phyloP scores from a whole-genome alignment of 805 yeast species.

The Grigorovia jiainica region DNA sequence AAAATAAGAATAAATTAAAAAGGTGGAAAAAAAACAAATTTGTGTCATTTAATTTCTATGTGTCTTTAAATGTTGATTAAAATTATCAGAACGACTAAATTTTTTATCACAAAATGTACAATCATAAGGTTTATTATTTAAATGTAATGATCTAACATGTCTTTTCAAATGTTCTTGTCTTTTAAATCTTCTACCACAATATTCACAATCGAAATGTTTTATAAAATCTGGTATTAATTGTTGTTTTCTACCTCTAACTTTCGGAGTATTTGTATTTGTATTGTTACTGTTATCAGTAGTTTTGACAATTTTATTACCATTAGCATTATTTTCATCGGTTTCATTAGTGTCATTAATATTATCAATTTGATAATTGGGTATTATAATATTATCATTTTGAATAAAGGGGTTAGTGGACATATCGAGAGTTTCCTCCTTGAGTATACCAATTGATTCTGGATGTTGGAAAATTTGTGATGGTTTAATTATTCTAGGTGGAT shows the following conservation, averaged over 20 bases:
- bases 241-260: conserved; percentile 58
- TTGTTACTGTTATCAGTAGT: too few species aligned
- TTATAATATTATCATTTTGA: not conserved
- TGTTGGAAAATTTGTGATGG: conserved; percentile 7
- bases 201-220: conserved; percentile 54
- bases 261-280: conserved; percentile 16
- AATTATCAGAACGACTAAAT: conserved; percentile 57
- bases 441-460: not conserved
- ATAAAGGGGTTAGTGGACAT: not conserved
- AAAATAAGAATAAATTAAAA: too few species aligned
- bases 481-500: conserved; percentile 7
- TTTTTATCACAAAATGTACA: conserved; percentile 54
- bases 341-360: too few species aligned
- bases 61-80: conserved; percentile 57
- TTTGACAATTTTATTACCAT: not conserved
- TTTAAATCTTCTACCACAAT: conserved; percentile 56
- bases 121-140: conserved; percentile 60
- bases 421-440: not conserved
- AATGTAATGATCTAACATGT: conserved; percentile 64
- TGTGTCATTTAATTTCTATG: conserved; percentile 31
- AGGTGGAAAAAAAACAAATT: too few species aligned
- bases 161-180: conserved; percentile 72
- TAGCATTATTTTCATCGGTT: too few species aligned
- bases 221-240: conserved; percentile 45
- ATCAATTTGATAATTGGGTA: not conserved